A percentile compares a stretch with the other conserved stretches of the same genome.
These are phyloP conservation scores for Cladophialophora chaetospira DNA, from an alignment of 2,329 filamentous ascomycete species.

Conservation along the genomic window DNA sequence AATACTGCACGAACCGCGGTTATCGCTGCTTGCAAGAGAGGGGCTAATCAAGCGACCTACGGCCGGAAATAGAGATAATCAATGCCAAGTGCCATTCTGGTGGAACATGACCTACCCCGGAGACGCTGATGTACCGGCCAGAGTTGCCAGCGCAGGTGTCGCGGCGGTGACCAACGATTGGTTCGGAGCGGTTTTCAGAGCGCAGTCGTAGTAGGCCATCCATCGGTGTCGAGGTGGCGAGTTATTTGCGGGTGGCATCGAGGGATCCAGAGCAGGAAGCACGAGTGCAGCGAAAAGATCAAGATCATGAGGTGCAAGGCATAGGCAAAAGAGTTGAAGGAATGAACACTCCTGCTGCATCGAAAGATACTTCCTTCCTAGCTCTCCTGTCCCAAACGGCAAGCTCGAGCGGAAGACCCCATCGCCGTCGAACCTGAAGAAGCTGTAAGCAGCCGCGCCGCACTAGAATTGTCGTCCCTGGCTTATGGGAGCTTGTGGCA, in stretches of 20 bases:
- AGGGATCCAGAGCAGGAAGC: no score
- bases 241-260: no score
- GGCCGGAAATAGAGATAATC: not conserved
- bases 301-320: not conserved
- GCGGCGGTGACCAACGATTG: not conserved
- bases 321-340: not conserved
- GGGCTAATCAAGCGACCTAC: not conserved
- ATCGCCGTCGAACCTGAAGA: no score
- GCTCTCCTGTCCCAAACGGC: no score
- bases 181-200: constrained; percentile 4
- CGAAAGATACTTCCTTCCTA: not conserved
- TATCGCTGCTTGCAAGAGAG: no score
- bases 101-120: not conserved
- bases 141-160: not conserved
- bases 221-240: not conserved
- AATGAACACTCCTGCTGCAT: no score
- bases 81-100: not conserved
- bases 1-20: no score
- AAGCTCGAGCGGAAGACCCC: no score
- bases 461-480: no score
- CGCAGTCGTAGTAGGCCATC: not conserved
- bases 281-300: no score
- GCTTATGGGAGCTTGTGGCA: no score
- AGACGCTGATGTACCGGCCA: not conserved
- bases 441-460: no score